A percentile compares a stretch with the other conserved stretches of the same genome.
Conservation (phyloP, 257 asterid species). For the Forsythia viridissima region DNA sequence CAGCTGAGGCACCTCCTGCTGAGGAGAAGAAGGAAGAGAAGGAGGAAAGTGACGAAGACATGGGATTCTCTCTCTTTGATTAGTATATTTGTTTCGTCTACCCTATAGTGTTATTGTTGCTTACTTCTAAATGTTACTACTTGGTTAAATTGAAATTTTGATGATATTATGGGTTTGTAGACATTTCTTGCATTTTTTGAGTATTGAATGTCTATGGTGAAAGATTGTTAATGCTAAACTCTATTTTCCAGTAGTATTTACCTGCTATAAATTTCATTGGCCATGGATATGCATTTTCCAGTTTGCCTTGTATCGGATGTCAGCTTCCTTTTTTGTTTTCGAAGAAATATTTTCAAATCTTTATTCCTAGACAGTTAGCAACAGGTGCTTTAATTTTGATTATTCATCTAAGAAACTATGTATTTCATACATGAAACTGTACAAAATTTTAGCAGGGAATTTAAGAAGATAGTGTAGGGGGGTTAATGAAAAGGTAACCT, state of each 20-base stretch:
- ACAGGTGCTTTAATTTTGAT: not conserved
- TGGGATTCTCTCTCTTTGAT: constrained; percentile 74
- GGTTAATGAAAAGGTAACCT: not conserved
- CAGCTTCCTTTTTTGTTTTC: not conserved
- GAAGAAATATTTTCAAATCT: not conserved
- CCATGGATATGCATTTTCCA: not conserved
- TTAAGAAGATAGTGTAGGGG: not conserved
- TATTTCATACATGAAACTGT: not conserved
- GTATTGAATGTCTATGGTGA: constrained; percentile 1
- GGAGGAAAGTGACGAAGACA: constrained; percentile 73
- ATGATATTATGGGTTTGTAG: constrained; percentile 18
- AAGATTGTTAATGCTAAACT: not conserved
- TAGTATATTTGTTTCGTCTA: constrained; percentile 12
- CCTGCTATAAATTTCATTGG: not conserved
- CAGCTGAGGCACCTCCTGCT: constrained; percentile 57
- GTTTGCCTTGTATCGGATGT: not conserved
- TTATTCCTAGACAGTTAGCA: not conserved
- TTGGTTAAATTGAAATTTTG: constrained; percentile 24
- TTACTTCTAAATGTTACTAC: not conserved
- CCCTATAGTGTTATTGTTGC: constrained; percentile 21
- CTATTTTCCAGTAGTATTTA: not conserved
- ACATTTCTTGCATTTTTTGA: not conserved
- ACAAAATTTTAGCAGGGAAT: not conserved
- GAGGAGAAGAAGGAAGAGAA: constrained; percentile 72
- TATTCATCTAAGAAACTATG: not conserved